phyloP scores from a whole-genome alignment of 139 green algal species.

The Klebsormidium nitens region DNA sequence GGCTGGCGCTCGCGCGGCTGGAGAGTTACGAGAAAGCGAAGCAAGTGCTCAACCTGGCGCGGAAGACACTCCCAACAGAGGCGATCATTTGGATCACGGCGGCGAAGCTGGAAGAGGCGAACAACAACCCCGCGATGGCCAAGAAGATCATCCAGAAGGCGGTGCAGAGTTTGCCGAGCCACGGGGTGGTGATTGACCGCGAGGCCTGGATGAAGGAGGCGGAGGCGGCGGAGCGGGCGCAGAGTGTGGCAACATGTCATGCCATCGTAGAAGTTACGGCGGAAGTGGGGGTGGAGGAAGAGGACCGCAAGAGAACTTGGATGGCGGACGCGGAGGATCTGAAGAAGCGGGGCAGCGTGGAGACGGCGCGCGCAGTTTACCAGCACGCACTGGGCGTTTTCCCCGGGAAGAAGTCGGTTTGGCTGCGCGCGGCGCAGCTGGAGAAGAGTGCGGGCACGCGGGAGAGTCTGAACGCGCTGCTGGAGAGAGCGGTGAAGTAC shows the following conservation, averaged over 20 bases:
- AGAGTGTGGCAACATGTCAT: constrained; percentile 31
- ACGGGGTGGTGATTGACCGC: constrained; percentile 85
- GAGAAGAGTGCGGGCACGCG: constrained; percentile 80
- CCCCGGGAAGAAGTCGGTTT: constrained; percentile 75
- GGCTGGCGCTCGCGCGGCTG: constrained; percentile 89
- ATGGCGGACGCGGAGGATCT: constrained; percentile 82
- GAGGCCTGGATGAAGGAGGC: constrained; percentile 79
- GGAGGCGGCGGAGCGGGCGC: constrained; percentile 39
- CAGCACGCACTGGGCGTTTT: constrained; percentile 63
- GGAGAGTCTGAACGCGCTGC: constrained; percentile 71
- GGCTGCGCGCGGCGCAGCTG: constrained; percentile 76
- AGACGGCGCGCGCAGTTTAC: constrained; percentile 87
- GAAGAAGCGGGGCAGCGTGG: constrained; percentile 55
- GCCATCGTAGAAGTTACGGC: constrained; percentile 75
- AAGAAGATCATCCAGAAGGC: constrained; percentile 63
- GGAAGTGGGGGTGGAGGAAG: constrained; percentile 77
- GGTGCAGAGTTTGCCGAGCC: constrained; percentile 62
- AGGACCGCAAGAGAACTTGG: constrained; percentile 84
- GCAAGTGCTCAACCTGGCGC: constrained; percentile 93
- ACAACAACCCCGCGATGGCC: constrained; percentile 65
- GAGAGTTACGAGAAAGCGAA: constrained; percentile 89
- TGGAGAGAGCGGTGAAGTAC: constrained; percentile 74
- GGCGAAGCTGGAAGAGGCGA: constrained; percentile 92
- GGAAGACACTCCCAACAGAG: constrained; percentile 87
- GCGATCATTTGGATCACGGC: constrained; percentile 87